A percentile compares a stretch with the other conserved stretches of the same genome.
phyloP scores from a whole-genome alignment of 139 green algal genomes.

The Coelastrella sp. region DNA sequence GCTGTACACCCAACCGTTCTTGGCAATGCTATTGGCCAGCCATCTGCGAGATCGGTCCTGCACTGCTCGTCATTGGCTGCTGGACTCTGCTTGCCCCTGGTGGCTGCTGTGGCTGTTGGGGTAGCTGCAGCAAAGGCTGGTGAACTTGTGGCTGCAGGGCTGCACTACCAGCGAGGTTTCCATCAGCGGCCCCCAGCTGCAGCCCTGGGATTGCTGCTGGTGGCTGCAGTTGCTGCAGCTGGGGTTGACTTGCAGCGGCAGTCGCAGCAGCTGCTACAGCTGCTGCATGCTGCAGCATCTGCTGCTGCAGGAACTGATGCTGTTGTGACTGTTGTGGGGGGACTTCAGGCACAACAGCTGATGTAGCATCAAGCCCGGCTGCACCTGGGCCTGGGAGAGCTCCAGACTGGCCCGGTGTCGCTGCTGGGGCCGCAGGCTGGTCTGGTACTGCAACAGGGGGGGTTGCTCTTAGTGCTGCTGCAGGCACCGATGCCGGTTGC shows the following conservation, averaged over 20 bases:
- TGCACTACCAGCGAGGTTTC: not conserved
- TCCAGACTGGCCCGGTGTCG: not conserved
- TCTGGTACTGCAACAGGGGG: no score
- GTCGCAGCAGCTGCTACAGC: not conserved
- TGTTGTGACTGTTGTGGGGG: not conserved
- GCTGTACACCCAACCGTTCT: no score
- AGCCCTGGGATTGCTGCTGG: not conserved
- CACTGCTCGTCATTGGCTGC: no score
- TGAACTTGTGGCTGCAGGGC: not conserved
- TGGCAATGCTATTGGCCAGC: no score
- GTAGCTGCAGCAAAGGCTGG: not conserved
- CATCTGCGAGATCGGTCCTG: no score
- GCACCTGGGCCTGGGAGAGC: not conserved
- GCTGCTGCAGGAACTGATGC: conserved; percentile 14
- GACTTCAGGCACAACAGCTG: not conserved
- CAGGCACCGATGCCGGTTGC: not conserved
- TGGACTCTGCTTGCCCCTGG: no score
- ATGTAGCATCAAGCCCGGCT: not conserved
- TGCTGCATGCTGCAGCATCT: not conserved
- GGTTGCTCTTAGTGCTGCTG: not conserved
- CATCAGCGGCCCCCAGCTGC: not conserved
- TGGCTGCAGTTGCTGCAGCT: not conserved
- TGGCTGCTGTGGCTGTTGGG: not conserved
- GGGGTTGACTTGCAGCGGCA: not conserved
- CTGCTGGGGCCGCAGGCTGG: not conserved